These are phyloP conservation scores for Eucalyptus microcorys DNA, from an alignment of 345 rosid genomes.

Conservation along the genomic window DNA sequence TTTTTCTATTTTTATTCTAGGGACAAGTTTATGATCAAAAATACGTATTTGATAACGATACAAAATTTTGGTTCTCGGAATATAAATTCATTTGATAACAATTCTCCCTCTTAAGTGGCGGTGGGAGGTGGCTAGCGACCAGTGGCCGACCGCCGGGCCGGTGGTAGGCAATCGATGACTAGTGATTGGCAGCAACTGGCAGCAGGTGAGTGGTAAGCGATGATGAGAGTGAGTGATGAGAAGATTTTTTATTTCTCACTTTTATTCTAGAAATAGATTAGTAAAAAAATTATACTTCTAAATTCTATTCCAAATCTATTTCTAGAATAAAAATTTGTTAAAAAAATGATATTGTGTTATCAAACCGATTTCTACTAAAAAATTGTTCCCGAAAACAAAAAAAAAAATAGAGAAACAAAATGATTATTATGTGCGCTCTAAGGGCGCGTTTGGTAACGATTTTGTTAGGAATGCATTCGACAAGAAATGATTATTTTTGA, in stretches of 20 bases:
- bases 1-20: too few species aligned
- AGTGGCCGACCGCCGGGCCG: fast-evolving
- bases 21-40: too few species aligned
- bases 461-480: too few species aligned
- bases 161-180: too few species aligned
- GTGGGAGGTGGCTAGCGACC: fast-evolving
- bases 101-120: too few species aligned
- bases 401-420: fast-evolving
- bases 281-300: too few species aligned
- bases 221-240: fast-evolving
- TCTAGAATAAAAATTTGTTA: too few species aligned
- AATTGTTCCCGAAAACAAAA: fast-evolving
- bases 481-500: too few species aligned
- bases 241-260: fast-evolving
- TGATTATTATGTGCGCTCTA: fast-evolving
- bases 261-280: fast-evolving
- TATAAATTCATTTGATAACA: too few species aligned
- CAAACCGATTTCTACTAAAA: fast-evolving
- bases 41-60: fast-evolving
- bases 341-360: too few species aligned
- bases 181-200: fast-evolving
- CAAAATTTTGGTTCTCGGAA: background rate
- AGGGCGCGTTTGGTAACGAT: too few species aligned
- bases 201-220: fast-evolving
- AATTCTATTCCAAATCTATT: fast-evolving